Conservation (phyloP, 768 basidiomycete genomes). For the Ramaria sp. region DNA sequence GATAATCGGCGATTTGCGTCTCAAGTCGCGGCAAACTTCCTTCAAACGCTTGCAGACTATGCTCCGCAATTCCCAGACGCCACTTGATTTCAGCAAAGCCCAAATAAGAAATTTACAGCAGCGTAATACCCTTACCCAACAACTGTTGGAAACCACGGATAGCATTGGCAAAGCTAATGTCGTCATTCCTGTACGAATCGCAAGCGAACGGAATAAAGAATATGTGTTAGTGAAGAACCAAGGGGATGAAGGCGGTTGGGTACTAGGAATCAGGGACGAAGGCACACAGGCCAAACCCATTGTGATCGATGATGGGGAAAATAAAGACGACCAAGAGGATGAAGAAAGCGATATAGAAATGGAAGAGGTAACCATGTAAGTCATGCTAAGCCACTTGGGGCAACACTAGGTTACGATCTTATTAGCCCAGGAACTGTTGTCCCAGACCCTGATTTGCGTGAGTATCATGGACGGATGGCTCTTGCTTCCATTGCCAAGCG, state of each 20-base stretch:
- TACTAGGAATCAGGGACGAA: slow-evolving; percentile 81
- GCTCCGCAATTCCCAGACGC: slow-evolving; percentile 65
- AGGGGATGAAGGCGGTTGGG: slow-evolving; percentile 83
- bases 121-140: slow-evolving; percentile 86
- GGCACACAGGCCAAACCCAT: slow-evolving; percentile 83
- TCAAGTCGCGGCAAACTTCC: slow-evolving; percentile 91
- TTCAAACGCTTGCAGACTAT: slow-evolving; percentile 87
- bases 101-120: slow-evolving; percentile 88
- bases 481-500: slow-evolving; percentile 47
- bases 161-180: slow-evolving; percentile 84
- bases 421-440: slow-evolving; percentile 24
- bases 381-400: background rate
- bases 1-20: slow-evolving; percentile 89
- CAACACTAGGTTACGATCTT: slow-evolving; percentile 9
- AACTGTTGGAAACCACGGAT: slow-evolving; percentile 85
- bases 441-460: slow-evolving; percentile 51
- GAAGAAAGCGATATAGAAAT: slow-evolving; percentile 52
- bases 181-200: slow-evolving; percentile 86
- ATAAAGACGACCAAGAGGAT: slow-evolving; percentile 22
- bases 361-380: slow-evolving; percentile 74
- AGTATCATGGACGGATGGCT: slow-evolving; percentile 50
- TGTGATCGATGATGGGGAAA: slow-evolving; percentile 59
- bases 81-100: slow-evolving; percentile 92
- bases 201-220: slow-evolving; percentile 88
- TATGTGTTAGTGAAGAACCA: slow-evolving; percentile 95